A percentile compares a stretch with the other conserved stretches of the same genome.
phyloP scores from a whole-genome alignment of 1,139 yeast genomes.

The Pichia terricola region DNA sequence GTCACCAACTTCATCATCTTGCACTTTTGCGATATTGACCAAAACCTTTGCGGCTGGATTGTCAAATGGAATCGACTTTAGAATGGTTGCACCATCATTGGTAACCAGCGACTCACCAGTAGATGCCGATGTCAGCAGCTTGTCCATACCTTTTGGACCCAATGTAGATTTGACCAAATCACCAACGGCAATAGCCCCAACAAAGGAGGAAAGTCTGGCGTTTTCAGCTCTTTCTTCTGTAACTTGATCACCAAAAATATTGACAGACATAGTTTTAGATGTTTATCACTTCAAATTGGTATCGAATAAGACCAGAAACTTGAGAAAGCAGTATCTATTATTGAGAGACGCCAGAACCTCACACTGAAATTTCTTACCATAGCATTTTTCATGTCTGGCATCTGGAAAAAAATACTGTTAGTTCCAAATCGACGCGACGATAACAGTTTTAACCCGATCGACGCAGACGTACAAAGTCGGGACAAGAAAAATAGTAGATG shows the following conservation, averaged over 20 bases:
- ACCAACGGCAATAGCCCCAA: conserved; percentile 98
- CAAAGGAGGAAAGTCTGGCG: conserved; percentile 94
- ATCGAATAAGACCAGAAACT: neutral
- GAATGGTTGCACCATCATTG: conserved; percentile 96
- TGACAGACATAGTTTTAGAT: conserved; percentile 47
- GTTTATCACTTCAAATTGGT: too few relatives aligned
- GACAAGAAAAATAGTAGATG: too few relatives aligned
- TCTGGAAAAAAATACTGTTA: too few relatives aligned
- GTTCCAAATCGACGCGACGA: too few relatives aligned
- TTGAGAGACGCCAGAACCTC: too few relatives aligned
- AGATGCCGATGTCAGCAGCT: conserved; percentile 78
- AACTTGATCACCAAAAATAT: conserved; percentile 94
- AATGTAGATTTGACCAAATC: conserved; percentile 91
- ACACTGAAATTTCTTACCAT: too few relatives aligned
- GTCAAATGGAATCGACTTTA: conserved; percentile 89
- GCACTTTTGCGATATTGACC: conserved; percentile 92
- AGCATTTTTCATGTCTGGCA: too few relatives aligned
- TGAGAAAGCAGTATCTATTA: too few relatives aligned
- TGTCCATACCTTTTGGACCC: conserved; percentile 99
- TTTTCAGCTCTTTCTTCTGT: conserved; percentile 96
- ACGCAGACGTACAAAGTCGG: too few relatives aligned
- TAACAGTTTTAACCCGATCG: too few relatives aligned
- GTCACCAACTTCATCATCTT: conserved; percentile 98
- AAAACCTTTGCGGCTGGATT: conserved; percentile 98
- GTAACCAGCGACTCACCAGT: conserved; percentile 75